Conservation (phyloP, 495 filamentous ascomycete genomes). For the Aspergillus conjunctus region DNA sequence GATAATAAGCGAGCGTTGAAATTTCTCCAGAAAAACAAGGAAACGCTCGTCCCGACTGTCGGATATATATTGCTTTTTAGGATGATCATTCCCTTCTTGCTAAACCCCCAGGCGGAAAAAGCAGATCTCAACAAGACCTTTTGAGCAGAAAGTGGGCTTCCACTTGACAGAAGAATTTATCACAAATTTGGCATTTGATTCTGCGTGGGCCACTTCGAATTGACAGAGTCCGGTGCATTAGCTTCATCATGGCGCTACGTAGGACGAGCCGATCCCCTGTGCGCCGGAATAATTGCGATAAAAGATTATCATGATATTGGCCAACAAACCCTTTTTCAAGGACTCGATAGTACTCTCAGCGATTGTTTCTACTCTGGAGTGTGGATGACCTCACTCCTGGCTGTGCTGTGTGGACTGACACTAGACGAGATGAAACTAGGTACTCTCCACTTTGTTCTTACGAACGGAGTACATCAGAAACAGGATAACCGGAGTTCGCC, state of each 20-base stretch:
- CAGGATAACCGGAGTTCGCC: background rate
- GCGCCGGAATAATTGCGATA: background rate
- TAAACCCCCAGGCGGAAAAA: no score
- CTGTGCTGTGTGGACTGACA: slow-evolving; percentile 7
- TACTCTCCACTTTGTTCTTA: slow-evolving; percentile 13
- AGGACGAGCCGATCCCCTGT: background rate
- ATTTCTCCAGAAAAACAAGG: background rate
- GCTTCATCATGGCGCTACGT: no score
- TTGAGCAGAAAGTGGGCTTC: no score
- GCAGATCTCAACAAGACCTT: no score
- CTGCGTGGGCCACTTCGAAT: no score
- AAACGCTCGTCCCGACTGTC: background rate
- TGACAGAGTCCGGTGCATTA: no score
- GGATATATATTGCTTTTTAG: background rate
- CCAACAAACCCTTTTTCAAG: background rate
- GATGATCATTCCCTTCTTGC: no score
- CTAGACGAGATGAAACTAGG: slow-evolving; percentile 6
- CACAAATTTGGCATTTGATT: no score
- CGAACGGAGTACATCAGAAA: slow-evolving; percentile 4
- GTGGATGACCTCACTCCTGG: slow-evolving; percentile 12
- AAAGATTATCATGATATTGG: background rate
- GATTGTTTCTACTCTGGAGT: background rate
- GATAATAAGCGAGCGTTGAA: background rate
- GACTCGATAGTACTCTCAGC: background rate
- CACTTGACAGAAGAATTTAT: no score